A percentile compares a stretch with the other conserved stretches of the same genome.
Evolutionary conservation across 371 early-diverging fungal species (phyloP).

Genomic region (Mucor indicus): DNA sequence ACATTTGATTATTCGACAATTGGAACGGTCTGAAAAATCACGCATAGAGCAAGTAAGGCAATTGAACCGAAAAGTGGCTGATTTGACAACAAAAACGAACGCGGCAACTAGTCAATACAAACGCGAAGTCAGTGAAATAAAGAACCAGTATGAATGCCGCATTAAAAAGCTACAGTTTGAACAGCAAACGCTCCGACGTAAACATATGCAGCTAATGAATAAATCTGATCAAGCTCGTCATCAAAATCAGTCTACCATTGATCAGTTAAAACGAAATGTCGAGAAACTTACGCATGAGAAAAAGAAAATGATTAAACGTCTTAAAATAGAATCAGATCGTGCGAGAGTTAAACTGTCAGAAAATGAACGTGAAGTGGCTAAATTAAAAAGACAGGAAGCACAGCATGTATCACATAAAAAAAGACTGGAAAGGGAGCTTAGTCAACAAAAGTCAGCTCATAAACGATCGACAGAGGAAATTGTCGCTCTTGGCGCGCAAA

Average conservation of each 20-base stretch:
- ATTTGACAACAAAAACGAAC: constrained; percentile 16
- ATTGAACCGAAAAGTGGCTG: constrained; percentile 30
- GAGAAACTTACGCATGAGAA: constrained; percentile 68
- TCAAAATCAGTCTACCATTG: constrained; percentile 42
- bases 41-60: constrained; percentile 54
- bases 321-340: constrained; percentile 67
- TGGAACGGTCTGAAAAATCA: constrained; percentile 49
- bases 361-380: constrained; percentile 68
- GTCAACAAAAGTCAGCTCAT: constrained; percentile 19
- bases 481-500: constrained; percentile 19
- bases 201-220: constrained; percentile 50
- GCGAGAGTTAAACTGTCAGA: constrained; percentile 57
- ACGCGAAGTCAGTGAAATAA: constrained; percentile 19
- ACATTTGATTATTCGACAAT: constrained; percentile 39
- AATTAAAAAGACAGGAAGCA: constrained; percentile 58
- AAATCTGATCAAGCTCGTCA: constrained; percentile 41
- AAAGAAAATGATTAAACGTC: constrained; percentile 66
- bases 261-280: constrained; percentile 41
- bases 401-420: constrained; percentile 20
- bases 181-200: constrained; percentile 52
- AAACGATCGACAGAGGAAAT: constrained; percentile 33
- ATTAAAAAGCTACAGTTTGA: constrained; percentile 63
- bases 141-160: constrained; percentile 58
- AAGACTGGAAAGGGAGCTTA: constrained; percentile 24
- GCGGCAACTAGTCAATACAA: constrained; percentile 11